These are phyloP conservation scores for Citeromyces matritensis DNA, from an alignment of 805 yeast genomes.

Conservation along the genomic window DNA sequence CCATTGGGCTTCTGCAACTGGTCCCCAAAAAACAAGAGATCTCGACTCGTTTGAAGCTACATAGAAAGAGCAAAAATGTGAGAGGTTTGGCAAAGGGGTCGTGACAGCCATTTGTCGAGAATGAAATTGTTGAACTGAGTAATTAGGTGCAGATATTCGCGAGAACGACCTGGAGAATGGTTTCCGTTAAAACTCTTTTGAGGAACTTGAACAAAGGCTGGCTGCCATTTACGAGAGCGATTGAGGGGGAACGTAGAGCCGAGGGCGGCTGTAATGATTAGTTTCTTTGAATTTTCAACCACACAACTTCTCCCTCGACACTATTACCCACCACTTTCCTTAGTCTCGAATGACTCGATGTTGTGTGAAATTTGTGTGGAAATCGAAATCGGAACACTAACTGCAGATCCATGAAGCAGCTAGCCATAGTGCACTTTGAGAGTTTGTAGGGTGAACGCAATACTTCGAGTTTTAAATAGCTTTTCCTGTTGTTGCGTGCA, in stretches of 20 bases:
- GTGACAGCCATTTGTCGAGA: conserved; percentile 82
- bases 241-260: conserved; percentile 12
- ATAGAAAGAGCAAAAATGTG: conserved; percentile 38
- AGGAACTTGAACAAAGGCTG: conserved; percentile 88
- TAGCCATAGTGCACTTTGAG: too few species aligned
- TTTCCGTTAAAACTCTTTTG: conserved; percentile 61
- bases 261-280: too few species aligned
- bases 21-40: conserved; percentile 97
- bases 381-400: too few species aligned
- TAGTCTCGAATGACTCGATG: too few species aligned
- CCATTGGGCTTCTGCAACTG: conserved; percentile 84
- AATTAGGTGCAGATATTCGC: conserved; percentile 87
- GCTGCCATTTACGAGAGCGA: conserved; percentile 95
- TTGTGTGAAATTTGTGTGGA: too few species aligned
- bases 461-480: too few species aligned
- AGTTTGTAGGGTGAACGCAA: too few species aligned
- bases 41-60: conserved; percentile 72
- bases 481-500: too few species aligned
- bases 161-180: conserved; percentile 91
- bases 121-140: conserved; percentile 75
- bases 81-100: conserved; percentile 58
- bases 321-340: too few species aligned
- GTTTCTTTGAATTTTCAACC: too few species aligned
- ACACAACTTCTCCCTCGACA: too few species aligned
- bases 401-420: too few species aligned